A percentile compares a stretch with the other conserved stretches of the same genome.
phyloP scores from a whole-genome alignment of 192 early-diverging fungal species.

The Rhizophagus prolifer region DNA sequence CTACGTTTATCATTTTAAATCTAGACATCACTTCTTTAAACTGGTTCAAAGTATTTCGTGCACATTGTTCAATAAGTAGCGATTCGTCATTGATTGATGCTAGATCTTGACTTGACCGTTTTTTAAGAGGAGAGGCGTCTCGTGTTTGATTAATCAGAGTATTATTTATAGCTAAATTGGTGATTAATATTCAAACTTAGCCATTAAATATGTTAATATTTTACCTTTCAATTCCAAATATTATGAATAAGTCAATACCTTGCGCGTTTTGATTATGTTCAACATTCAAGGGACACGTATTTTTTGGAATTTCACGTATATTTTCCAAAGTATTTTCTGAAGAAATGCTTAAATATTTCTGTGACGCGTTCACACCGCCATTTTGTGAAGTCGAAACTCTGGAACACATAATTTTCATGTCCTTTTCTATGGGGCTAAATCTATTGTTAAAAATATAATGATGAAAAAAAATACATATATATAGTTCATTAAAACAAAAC shows the following conservation, averaged over 20 bases:
- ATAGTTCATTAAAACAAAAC: background rate
- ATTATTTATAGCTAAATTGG: background rate
- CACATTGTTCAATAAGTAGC: background rate
- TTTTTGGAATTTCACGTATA: background rate
- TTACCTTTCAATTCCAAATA: no score
- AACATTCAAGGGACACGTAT: background rate
- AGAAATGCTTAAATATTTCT: background rate
- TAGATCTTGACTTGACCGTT: background rate
- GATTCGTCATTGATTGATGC: background rate
- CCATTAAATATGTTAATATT: no score
- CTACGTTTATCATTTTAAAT: background rate
- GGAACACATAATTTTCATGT: background rate
- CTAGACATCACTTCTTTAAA: background rate
- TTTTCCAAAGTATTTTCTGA: background rate
- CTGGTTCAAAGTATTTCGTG: background rate
- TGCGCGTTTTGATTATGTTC: background rate
- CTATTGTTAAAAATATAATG: background rate
- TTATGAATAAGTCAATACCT: no score
- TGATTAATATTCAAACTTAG: no score
- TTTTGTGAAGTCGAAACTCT: background rate
- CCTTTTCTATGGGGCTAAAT: background rate
- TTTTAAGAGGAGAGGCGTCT: background rate
- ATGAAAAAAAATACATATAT: background rate
- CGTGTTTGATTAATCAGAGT: background rate
- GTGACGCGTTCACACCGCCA: background rate